Base-by-base conservation (phyloP, 225 moss, liverwort and hornwort genomes). In the Polytrichum commune region DNA sequence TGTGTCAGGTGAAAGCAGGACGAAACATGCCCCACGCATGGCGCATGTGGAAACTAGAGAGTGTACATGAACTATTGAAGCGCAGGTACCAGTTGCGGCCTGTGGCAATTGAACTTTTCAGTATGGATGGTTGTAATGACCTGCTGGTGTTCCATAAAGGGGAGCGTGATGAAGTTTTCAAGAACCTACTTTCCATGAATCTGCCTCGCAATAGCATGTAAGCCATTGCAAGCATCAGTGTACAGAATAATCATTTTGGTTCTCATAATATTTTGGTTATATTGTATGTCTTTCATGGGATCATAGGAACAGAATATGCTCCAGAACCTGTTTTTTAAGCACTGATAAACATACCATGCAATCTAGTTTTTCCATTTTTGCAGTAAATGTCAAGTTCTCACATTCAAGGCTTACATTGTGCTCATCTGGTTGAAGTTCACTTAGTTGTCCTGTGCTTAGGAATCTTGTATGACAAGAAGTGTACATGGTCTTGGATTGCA, bases 81-180 rank as follows among this genome's bases (percentile, higher is more conserved):
- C 90, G 94, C 67, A 89, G 94, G 20, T 95, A 95, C 73, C 94
- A 95, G 79, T 87, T 95, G 68, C 90, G 94, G 54, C 94, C 92
- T 38, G 94, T 95, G 73, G 94, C 94, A 3, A 89, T 95, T 78
- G 94, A 95, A 75, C 77, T 95, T 72, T 95, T 95, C 74, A 92
- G 94, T 79, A 95, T 95, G 94, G 90, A 95, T 83, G 94, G 94
- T 69, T 95, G 94, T 65, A 95, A 95, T 73, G 94, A 95, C 69
- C 90, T 95, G 26, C 75, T 95, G 61, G 94, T 95, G n/a, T 95
- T 95, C 65, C 94, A 95, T 75, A 95, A 92, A 72, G 87, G 76
- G 70, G 92, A 95, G 72, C 88, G 94, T 57, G 94, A 95, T 77
- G 94, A 95, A 69, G 94, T 95, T 32, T 92, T 92, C 73, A 95